A percentile compares a stretch with the other conserved stretches of the same genome.
These are phyloP conservation scores for Rhododendron kiyosumense DNA, from an alignment of 148 eudicot genomes.

Conservation along the genomic window DNA sequence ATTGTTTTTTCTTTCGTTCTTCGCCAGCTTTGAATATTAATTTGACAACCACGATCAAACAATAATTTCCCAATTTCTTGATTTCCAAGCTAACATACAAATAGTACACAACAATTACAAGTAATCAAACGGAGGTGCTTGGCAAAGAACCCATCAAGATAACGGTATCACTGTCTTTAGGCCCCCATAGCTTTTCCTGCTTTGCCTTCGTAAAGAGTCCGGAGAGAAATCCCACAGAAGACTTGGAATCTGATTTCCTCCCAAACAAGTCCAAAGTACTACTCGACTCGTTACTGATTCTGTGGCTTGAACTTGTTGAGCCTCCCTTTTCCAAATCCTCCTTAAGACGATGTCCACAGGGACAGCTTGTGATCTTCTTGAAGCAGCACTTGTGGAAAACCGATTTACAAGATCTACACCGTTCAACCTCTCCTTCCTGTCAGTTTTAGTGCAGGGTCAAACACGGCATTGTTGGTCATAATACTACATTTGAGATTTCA, in stretches of 20 bases:
- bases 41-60: background rate
- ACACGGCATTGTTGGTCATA: background rate
- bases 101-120: background rate
- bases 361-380: slow-evolving; percentile 36
- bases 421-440: slow-evolving; percentile 30
- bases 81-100: background rate
- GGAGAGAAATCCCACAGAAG: slow-evolving; percentile 47
- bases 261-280: slow-evolving; percentile 23
- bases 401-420: background rate
- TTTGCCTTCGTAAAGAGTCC: slow-evolving; percentile 45
- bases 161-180: slow-evolving; percentile 34
- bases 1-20: background rate
- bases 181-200: slow-evolving; percentile 28
- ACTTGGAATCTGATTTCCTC: slow-evolving; percentile 38
- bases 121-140: slow-evolving; percentile 44
- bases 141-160: slow-evolving; percentile 86
- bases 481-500: background rate
- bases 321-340: slow-evolving; percentile 10
- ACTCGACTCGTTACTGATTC: slow-evolving; percentile 1
- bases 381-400: slow-evolving; percentile 4
- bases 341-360: slow-evolving; percentile 59
- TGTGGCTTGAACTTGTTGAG: slow-evolving; percentile 13
- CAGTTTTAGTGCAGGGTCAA: background rate
- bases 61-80: background rate
- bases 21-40: background rate